Evolutionary conservation across 2,329 filamentous ascomycete species (phyloP), one percentile per base, ranked within the genome.

Genomic region (Ilyonectria mors-panacis): DNA sequence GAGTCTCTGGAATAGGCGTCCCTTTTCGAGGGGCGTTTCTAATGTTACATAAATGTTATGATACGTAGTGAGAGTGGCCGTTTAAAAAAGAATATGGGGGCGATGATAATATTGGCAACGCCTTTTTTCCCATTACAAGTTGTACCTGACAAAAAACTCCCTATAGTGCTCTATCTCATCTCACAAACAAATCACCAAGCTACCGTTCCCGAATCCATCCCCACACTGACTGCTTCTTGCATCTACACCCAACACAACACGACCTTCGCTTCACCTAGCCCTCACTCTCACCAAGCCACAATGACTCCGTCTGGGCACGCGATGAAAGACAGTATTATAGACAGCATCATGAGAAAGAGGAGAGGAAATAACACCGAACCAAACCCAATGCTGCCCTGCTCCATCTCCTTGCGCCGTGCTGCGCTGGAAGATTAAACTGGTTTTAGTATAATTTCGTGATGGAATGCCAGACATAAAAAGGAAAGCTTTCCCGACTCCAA

Each of bases 321-420:
- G 70, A 65, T 69, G 67, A 73, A 70, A 74, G 61, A 68, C 63
- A 71, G 69, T 71, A 76, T 75, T 76, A 76, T 74, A 73, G 69
- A 75, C 72, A 75, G 69, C 69, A 61, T 74, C 66, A 70, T 74
- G 71, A 75, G 68, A 75, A 73, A 75, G 74, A 78, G 70, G 71
- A 78, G 60, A 75, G 60, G 70, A 74, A 72, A 71, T 72, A 78
- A 76, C 66, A 77, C 72, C 76, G 71, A 74, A 78, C 74, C 76
- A 78, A 69, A 81, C 77, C 78, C 78, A 81, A 81, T 80, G 79
- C 78, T 79, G 75, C 74, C 79, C 77, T 76, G 72, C 74, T 78
- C 79, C 72, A 76, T 78, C 79, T 75, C 75, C 76, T 67, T 79
- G 79, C 80, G 79, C 79, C 78, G 75, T 79, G 77, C 77, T 79